A percentile compares a stretch with the other conserved stretches of the same genome.
Conservation (phyloP, 2,329 filamentous ascomycete genomes). For the Microsporum ferrugineum region DNA sequence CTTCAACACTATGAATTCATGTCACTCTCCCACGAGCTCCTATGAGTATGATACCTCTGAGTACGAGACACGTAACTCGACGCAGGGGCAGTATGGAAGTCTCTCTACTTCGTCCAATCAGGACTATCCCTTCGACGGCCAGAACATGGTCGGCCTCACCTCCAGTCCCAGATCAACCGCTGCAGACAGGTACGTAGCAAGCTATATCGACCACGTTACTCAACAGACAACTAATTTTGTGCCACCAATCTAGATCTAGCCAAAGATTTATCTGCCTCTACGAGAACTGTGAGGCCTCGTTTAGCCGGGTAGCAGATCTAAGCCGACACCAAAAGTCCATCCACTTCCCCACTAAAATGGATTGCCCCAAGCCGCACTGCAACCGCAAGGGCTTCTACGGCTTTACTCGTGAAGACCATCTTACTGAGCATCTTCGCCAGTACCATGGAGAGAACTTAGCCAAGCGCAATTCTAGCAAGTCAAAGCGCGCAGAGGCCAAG, state of each 20-base stretch:
- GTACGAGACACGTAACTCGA: neutral
- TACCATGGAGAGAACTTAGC: conserved; percentile 42
- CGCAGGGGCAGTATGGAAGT: neutral
- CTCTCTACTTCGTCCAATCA: neutral
- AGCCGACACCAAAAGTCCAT: conserved; percentile 39
- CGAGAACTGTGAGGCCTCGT: conserved; percentile 22
- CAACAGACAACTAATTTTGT: neutral
- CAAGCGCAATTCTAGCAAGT: conserved; percentile 24
- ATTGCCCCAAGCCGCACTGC: conserved; percentile 37
- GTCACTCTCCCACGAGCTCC: neutral
- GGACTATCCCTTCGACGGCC: neutral
- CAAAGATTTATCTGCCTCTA: conserved; percentile 17
- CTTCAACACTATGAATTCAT: neutral
- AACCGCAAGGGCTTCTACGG: conserved; percentile 38
- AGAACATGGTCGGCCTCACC: neutral
- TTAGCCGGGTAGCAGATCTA: conserved; percentile 39
- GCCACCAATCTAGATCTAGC: conserved; percentile 9
- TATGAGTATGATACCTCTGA: neutral
- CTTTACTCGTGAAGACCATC: conserved; percentile 47
- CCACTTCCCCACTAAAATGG: conserved; percentile 31
- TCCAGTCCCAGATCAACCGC: neutral
- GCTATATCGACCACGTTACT: neutral
- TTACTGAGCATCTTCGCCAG: conserved; percentile 46
- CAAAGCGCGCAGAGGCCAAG: neutral
- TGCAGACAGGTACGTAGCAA: conserved; percentile 4